Percentiles rank a stretch among this genome's conserved stretches.
These are phyloP conservation scores for Teunomyces cretensis DNA, from an alignment of 805 yeast genomes.

Conservation along the genomic window DNA sequence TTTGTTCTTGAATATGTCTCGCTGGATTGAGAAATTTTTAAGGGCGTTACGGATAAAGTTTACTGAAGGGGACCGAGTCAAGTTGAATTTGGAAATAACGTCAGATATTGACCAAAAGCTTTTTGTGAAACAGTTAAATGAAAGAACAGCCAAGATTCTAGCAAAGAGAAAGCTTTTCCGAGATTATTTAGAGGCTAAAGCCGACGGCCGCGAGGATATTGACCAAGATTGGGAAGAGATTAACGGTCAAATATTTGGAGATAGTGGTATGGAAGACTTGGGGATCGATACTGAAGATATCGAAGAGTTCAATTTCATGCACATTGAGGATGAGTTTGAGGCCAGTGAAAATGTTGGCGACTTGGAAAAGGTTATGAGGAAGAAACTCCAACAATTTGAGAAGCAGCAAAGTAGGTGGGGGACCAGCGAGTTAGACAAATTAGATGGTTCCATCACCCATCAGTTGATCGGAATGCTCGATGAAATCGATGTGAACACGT, in stretches of 20 bases:
- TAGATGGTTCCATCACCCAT: conserved; percentile 15
- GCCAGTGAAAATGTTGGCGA: conserved; percentile 26
- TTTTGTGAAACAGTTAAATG: conserved; percentile 40
- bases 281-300: conserved; percentile 44
- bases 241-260: conserved; percentile 31
- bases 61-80: conserved; percentile 34
- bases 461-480: conserved; percentile 8
- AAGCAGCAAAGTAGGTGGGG: conserved; percentile 12
- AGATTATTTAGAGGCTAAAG: conserved; percentile 25
- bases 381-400: conserved; percentile 17
- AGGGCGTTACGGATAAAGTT: conserved; percentile 63
- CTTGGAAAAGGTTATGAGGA: conserved; percentile 28
- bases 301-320: conserved; percentile 41
- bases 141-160: conserved; percentile 35
- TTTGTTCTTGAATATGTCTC: conserved; percentile 67
- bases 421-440: conserved; percentile 33
- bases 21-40: conserved; percentile 72
- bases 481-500: background rate
- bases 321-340: conserved; percentile 19
- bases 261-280: conserved; percentile 25
- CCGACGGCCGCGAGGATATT: conserved; percentile 20
- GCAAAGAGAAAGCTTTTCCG: conserved; percentile 40
- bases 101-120: conserved; percentile 27
- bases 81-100: conserved; percentile 43
- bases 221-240: conserved; percentile 47